Evolutionary conservation across 2,329 filamentous ascomycete genomes (phyloP), one percentile per base, ranked within the genome.

Genomic region (Monilinia vaccinii-corymbosi): DNA sequence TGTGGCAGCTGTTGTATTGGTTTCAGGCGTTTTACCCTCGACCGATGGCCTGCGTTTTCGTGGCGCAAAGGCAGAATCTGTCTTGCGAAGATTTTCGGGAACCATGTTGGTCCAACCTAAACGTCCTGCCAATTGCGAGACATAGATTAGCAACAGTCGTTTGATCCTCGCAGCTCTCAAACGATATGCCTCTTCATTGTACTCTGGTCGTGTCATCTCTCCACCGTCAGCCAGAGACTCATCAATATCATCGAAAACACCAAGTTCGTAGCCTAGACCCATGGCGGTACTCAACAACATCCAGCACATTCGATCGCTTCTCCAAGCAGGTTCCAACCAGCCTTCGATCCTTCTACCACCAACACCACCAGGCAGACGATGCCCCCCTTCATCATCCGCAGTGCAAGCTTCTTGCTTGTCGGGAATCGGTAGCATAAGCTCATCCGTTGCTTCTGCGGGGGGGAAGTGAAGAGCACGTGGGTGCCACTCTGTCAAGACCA

Each of bases 401-500:
- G 72, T 71, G 56, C 75, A 73, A 14, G 72, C 68, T 28, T 77
- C 75, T 6, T 74, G 68, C n/a, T 62, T 57, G 31, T 84, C 80
- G 55, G 82, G 82, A 44, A 78, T 78, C 5, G 87, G 82, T 21
- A 87, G 77, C 72, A 87, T 81, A 7, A 88, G 75, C 71, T 89
- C 87, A 52, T 87, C 84, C 2, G 84, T 85, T 1, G 84, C 81
- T 64, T 94, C 88, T 21, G 89, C 86, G 0, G 89, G 87, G 3
- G 94, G 94, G 69, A 97, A 99, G 72, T 97, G 93, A 62, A 99
- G 79, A 18, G 92, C 92, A 7, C 93, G 85, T 5, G 94, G 94
- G 72, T 97, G 93, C 93, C 94, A 99, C 71, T 99, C 94, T 1
- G 93, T 97, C 48, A 99, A 78, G 31, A 99, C 87, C 79, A 99